Evolutionary conservation across 1,284 basidiomycete species (phyloP), one percentile per base, ranked within the genome.

Genomic region (Heterobasidion occidentale): DNA sequence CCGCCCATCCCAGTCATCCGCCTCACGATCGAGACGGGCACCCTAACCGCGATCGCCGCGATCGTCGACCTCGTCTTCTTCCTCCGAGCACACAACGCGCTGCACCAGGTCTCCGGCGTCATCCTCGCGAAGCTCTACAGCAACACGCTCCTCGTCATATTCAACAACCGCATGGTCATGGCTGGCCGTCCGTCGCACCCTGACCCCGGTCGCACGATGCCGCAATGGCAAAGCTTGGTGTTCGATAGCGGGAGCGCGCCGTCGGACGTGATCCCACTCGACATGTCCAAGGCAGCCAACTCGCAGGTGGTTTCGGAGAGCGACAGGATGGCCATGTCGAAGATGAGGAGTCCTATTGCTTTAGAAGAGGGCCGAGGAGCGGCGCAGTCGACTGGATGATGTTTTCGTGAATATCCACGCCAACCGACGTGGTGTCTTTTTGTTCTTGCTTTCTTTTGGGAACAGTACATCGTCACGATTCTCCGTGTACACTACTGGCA

Each of bases 71-170:
- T 60, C 19, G 36, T 55, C 15, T 46, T 60, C 9, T 60, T 58
- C 51, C 34, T 60, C 47, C 53, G 36, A 44, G 46, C 55, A 57
- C 55, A 60, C 51, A 56, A 7, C 59, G 58, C 36, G n/a, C 56
- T 38, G 42, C 51, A 3, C 55, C 58, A 54, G 53, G 5, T 36
- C 17, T 46, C 45, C 8, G 15, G 36, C 53, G 14, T 58, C n/a
- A 38, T 54, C 14, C 55, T 61, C 19, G 53, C 53, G 17, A 61
- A 61, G 51, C 44, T 61, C 9, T 61, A 61, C 58, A 57, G 55
- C 27, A 61, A 59, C 51, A 49, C 60, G 14, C 55, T 59, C 19
- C 49, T 61, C 38, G 54, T 61, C 34, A 46, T 61, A 14, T 19
- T 61, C 46, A 61, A 61, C 53, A 61, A 55, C 48, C 60, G 60